Evolutionary conservation across 352 stramenopile genomes (phyloP).

Genomic region (Pythium periplocum): DNA sequence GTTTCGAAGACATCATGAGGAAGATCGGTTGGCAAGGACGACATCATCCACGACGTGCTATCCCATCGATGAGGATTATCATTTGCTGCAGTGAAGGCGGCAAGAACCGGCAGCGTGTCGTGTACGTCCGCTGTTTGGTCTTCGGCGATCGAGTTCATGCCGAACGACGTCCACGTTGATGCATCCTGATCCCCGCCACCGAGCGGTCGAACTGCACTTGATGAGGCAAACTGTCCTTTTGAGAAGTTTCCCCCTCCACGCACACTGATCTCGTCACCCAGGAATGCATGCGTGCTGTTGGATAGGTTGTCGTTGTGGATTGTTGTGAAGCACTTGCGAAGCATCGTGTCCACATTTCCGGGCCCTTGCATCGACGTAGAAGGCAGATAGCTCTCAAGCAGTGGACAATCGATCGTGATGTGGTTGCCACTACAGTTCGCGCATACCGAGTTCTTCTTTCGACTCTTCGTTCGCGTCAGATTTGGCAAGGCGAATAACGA

Average conservation of each 20-base stretch:
- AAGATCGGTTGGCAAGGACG: slow-evolving; percentile 57
- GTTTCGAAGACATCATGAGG: slow-evolving; percentile 55
- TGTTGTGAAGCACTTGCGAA: slow-evolving; percentile 84
- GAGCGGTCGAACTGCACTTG: slow-evolving; percentile 2
- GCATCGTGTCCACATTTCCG: slow-evolving; percentile 49
- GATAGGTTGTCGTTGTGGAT: slow-evolving; percentile 83
- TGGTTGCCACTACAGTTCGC: slow-evolving; percentile 79
- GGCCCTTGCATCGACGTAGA: slow-evolving; percentile 7
- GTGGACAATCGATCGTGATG: slow-evolving; percentile 74
- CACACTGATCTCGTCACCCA: slow-evolving; percentile 84
- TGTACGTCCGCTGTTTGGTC: slow-evolving; percentile 26
- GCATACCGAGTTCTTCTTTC: slow-evolving; percentile 59
- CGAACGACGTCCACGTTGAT: slow-evolving; percentile 35
- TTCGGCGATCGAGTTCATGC: slow-evolving; percentile 70
- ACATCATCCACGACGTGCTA: slow-evolving; percentile 55
- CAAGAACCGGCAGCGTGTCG: slow-evolving; percentile 46
- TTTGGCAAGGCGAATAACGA: slow-evolving; percentile 29
- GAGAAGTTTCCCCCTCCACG: slow-evolving; percentile 51
- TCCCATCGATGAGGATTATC: slow-evolving; percentile 37
- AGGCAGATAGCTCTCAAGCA: slow-evolving; percentile 42
- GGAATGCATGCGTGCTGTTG: slow-evolving; percentile 80
- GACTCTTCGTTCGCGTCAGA: slow-evolving; percentile 47
- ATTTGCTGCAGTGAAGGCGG: slow-evolving; percentile 22
- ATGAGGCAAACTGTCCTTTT: slow-evolving; percentile 26
- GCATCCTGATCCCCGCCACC: too few relatives aligned